phyloP scores from a whole-genome alignment of 495 filamentous ascomycete species.

The Penicillium riverlandense region DNA sequence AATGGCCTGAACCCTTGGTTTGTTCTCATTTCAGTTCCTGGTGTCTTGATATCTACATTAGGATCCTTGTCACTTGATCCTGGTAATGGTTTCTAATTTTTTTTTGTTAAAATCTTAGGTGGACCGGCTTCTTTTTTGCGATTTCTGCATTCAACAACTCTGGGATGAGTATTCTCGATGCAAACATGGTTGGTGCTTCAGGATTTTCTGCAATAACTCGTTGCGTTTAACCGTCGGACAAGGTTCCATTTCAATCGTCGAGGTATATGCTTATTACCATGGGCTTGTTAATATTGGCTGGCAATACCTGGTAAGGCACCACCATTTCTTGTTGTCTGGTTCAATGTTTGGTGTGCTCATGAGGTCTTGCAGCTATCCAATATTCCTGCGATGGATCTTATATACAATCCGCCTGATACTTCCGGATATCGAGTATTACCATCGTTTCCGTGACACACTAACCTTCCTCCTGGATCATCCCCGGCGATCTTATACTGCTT shows the following conservation, averaged over 20 bases:
- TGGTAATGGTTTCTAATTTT: no score
- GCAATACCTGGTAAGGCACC: conserved; percentile 52
- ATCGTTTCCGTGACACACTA: conserved; percentile 54
- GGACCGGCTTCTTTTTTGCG: conserved; percentile 39
- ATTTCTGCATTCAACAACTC: conserved; percentile 78
- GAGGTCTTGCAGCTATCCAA: conserved; percentile 43
- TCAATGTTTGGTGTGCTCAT: no score
- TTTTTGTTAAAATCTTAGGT: conserved; percentile 34
- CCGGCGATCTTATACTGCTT: conserved; percentile 58
- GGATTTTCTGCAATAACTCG: no score
- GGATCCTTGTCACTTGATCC: no score
- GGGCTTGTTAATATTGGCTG: conserved; percentile 70
- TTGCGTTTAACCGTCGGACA: no score
- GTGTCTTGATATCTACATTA: no score
- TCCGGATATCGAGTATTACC: conserved; percentile 33
- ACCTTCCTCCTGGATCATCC: conserved; percentile 78
- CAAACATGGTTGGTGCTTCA: conserved; percentile 54
- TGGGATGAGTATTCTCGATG: conserved; percentile 78
- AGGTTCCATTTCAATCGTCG: conserved; percentile 23
- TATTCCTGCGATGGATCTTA: conserved; percentile 70
- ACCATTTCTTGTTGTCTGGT: no score
- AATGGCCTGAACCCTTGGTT: conserved; percentile 56
- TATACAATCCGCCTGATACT: conserved; percentile 52
- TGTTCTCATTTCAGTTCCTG: not conserved
- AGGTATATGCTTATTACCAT: conserved; percentile 69